Conservation (phyloP, 441 rosid genomes). For the Omphalea diandra region DNA sequence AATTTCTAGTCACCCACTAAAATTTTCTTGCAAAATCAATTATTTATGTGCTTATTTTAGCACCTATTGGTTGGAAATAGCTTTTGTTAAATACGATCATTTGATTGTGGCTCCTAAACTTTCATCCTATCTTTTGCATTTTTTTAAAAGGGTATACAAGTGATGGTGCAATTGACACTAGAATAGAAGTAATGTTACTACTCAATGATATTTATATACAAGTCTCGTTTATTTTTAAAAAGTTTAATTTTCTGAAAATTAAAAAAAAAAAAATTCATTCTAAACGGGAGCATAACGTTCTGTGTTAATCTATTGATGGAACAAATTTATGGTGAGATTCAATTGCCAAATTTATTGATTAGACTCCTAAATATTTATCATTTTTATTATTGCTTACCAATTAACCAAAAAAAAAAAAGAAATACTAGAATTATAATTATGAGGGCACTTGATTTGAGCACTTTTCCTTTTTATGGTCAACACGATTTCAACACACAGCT, state of each 20-base stretch:
- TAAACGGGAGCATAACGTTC: no score
- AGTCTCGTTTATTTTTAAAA: no score
- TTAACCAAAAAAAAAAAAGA: no score
- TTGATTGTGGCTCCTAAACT: background rate
- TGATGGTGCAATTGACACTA: background rate
- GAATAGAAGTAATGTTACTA: no score
- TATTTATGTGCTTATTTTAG: background rate
- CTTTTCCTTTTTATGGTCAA: conserved; percentile 3
- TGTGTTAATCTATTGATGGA: no score
- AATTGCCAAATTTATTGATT: no score
- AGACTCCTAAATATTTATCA: no score
- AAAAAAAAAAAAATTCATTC: no score
- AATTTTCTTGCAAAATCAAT: background rate
- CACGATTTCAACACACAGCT: background rate
- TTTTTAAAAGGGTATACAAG: background rate
- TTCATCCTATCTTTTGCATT: background rate
- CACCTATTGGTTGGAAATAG: background rate
- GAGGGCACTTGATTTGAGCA: background rate
- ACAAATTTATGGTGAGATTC: no score
- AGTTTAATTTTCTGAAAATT: no score
- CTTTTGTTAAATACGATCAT: background rate
- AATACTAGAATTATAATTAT: conserved; percentile 8
- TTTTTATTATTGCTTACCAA: background rate
- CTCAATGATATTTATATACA: no score
- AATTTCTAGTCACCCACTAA: background rate